Evolutionary conservation across 2,329 filamentous ascomycete genomes (phyloP), one percentile per base, ranked within the genome.

Genomic region (Keithomyces neogunnii): DNA sequence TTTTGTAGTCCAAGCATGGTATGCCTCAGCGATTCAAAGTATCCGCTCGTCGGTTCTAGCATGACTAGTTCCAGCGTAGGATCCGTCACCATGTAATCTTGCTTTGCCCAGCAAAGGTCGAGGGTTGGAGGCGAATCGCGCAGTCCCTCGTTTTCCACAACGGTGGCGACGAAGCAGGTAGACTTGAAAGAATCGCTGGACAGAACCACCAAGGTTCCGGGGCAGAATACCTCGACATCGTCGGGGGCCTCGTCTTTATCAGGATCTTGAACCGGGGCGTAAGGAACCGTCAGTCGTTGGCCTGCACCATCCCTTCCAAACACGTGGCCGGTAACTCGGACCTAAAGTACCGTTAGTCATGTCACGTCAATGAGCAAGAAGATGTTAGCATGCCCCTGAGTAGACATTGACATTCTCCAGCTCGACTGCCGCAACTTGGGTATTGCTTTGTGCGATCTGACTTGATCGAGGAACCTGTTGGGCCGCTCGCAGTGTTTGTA

Each of bases 21-120:
- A 62, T 95, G 82, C 0, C 88, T 77, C 38, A 81, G 76, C 0
- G 87, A 81, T 64, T 96, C 91, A 56, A 82, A 96, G 62, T 90
- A 95, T 1, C 86, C 84, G 0, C 68, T 66, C 3, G 84, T 78
- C 1, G 86, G 77, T 62, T 96, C 89, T 0, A 96, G 70, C 88
- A 96, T 95, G 9, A 91, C 67, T 65, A 84, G 84, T 58, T 86
- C 82, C 35, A 78, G 66, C 13, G 78, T 75, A 0, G 89, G 82
- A 59, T 96, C 86, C 47, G 95, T 73, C 3, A 77, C 53, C 0
- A 83, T 71, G 29, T 90, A 79, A 3, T 80, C 69, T 0, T 73
- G 60, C 6, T 76, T 66, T 0, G 80, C 78, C 70, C 89, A 91
- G 60, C 85, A 85, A 0, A 96, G 71, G 57, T 96, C 89, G 13